phyloP scores from a whole-genome alignment of 1,284 basidiomycete genomes.

The Phylloboletellus chloephorus region DNA sequence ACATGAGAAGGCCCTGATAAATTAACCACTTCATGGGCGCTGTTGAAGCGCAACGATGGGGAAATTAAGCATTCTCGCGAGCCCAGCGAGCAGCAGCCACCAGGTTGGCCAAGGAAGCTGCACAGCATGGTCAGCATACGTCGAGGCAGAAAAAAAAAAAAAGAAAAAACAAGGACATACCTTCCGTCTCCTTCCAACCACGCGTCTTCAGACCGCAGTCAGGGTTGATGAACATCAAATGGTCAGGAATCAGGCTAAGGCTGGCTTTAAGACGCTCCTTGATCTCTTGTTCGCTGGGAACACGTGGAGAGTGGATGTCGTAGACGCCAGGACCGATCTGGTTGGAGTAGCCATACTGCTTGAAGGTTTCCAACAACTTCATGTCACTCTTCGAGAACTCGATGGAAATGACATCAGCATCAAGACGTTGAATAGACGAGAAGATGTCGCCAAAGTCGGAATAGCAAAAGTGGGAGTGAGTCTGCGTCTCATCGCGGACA shows the following conservation, averaged over 20 bases:
- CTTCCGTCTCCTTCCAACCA: conserved; percentile 94
- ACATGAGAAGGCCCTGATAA: conserved; percentile 33
- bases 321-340: conserved; percentile 98
- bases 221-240: conserved; percentile 91
- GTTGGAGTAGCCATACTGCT: conserved; percentile 94
- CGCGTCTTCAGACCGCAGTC: conserved; percentile 91
- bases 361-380: conserved; percentile 96
- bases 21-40: conserved; percentile 54
- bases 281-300: conserved; percentile 92
- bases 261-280: conserved; percentile 87
- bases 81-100: conserved; percentile 91
- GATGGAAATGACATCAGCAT: conserved; percentile 99
- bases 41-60: conserved; percentile 82
- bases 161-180: conserved; percentile 20
- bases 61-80: conserved; percentile 67
- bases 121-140: conserved; percentile 7
- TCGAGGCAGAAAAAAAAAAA: conserved; percentile 2
- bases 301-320: conserved; percentile 99
- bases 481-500: conserved; percentile 87
- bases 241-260: conserved; percentile 72
- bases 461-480: conserved; percentile 98
- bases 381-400: conserved; percentile 98
- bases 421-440: conserved; percentile 94
- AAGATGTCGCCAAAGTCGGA: conserved; percentile 98
- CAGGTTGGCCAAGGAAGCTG: conserved; percentile 78